Evolutionary conservation across 106 monocot genomes (phyloP).

Genomic region (Dendrobium huoshanense): DNA sequence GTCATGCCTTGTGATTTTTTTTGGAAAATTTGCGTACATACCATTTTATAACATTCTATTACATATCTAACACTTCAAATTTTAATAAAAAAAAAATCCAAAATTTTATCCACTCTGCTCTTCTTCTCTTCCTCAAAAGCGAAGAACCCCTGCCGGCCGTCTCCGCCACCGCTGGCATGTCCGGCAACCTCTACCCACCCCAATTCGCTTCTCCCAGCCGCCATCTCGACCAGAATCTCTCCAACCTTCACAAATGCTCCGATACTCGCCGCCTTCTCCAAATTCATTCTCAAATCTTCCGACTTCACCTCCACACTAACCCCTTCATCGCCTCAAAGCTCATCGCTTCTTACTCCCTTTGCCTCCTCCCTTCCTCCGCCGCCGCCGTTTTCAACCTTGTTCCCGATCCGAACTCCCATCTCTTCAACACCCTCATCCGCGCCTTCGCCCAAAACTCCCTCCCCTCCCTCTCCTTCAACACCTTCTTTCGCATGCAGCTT

Average conservation of each 20-base stretch:
- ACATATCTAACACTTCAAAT: no score
- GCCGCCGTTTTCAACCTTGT: constrained; percentile 41
- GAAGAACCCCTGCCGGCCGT: background rate
- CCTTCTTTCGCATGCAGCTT: constrained; percentile 42
- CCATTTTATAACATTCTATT: no score
- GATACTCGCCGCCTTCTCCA: constrained; percentile 29
- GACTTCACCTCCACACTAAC: constrained; percentile 36
- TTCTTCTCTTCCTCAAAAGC: no score
- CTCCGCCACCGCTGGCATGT: background rate
- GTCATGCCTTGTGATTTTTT: no score
- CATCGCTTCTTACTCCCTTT: constrained; percentile 56
- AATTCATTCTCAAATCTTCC: constrained; percentile 47
- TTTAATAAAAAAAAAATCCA: no score
- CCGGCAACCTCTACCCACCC: constrained; percentile 11
- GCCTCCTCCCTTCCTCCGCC: constrained; percentile 20
- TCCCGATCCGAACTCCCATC: constrained; percentile 40
- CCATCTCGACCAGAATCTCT: constrained; percentile 37
- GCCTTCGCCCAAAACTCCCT: constrained; percentile 34
- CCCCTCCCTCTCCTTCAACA: constrained; percentile 22
- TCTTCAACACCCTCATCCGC: constrained; percentile 68
- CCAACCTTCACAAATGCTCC: constrained; percentile 44
- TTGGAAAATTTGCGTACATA: no score
- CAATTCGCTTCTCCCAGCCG: constrained; percentile 39
- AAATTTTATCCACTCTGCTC: no score
- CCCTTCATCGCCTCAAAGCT: constrained; percentile 60